These are phyloP conservation scores for Kurtzmaniella fragi DNA, from an alignment of 805 yeast species.

Conservation along the genomic window DNA sequence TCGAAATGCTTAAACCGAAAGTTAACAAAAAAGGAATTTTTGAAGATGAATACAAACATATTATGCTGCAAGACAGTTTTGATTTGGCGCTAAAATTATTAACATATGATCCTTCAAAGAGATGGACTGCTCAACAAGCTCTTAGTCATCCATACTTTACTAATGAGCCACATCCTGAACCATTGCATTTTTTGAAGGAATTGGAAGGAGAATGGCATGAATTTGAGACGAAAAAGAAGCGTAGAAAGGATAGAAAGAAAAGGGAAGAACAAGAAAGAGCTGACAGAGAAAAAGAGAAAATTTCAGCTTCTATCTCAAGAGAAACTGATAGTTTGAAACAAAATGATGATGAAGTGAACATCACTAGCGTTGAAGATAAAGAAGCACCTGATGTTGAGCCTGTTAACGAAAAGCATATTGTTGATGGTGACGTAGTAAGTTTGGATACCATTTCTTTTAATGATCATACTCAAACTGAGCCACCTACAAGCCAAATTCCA, in stretches of 20 bases:
- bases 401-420: too few species aligned
- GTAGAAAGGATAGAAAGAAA: constrained; percentile 45
- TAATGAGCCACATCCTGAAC: constrained; percentile 62
- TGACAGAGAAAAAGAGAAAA: too few species aligned
- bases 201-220: constrained; percentile 93
- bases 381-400: too few species aligned
- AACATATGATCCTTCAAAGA: constrained; percentile 58
- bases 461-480: too few species aligned
- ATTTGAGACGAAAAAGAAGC: constrained; percentile 82
- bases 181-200: constrained; percentile 49
- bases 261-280: constrained; percentile 23
- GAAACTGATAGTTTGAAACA: too few species aligned
- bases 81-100: constrained; percentile 63
- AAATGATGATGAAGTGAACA: too few species aligned
- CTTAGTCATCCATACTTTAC: constrained; percentile 65
- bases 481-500: too few species aligned
- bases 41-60: constrained; percentile 24
- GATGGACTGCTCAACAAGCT: constrained; percentile 69
- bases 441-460: too few species aligned
- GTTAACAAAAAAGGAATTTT: constrained; percentile 27
- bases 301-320: too few species aligned
- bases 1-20: constrained; percentile 70
- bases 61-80: constrained; percentile 50
- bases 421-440: too few species aligned
- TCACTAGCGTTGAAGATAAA: too few species aligned